Base-by-base conservation (phyloP, 441 rosid species). In the Corymbia citriodora region DNA sequence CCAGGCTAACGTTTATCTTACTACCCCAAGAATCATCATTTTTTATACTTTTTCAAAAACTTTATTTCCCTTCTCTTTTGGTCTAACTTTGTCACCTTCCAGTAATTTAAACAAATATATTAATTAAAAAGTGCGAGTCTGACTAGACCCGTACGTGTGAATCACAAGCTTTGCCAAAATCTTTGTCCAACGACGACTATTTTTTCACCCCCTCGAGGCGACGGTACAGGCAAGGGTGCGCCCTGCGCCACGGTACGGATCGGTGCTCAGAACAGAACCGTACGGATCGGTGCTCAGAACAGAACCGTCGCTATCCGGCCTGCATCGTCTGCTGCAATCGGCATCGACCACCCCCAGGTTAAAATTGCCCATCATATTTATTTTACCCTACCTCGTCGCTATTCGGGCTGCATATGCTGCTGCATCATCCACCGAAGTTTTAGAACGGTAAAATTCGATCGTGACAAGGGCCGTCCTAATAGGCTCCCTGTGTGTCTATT, bases 181-280 rank as follows among this genome's bases (percentile, higher is more conserved):
- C 16, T 25, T n/a, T 89, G 82, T 86, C 87, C 36, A 95, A 93
- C 96, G 95, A 93, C 94, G 95, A 93, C 94, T 92, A 93, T 90
- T 88, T 92, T 88, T 61, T 88, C 10, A 12, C 1, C 4, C 18
- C 54, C 33, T 19, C 87, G 55, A 27, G 3, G 83, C 83, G 16
- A 33, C 81, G 50, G 83, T 21, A 40, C 83, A 21, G 83, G 45
- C 49, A 14, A 7, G 40, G n/a, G n/a, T 12, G 85, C 85, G 1
- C 8, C 8, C 8, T 11, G 52, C 18, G n/a, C 65, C 65, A 23
- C 52, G 2, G 85, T 23, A 79, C 52, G n/a, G 85, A 45, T 45
- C n/a, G n/a, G 52, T 18, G 52, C n/a, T 45, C 85, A 12, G 85
- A 2, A 45, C n/a, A 1, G 85, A 23, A 13, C 52, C 85, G 85